Percentiles rank a stretch among this genome's conserved stretches.
phyloP scores from a whole-genome alignment of 2,329 filamentous ascomycete species.

The Lizonia empirigonia region DNA sequence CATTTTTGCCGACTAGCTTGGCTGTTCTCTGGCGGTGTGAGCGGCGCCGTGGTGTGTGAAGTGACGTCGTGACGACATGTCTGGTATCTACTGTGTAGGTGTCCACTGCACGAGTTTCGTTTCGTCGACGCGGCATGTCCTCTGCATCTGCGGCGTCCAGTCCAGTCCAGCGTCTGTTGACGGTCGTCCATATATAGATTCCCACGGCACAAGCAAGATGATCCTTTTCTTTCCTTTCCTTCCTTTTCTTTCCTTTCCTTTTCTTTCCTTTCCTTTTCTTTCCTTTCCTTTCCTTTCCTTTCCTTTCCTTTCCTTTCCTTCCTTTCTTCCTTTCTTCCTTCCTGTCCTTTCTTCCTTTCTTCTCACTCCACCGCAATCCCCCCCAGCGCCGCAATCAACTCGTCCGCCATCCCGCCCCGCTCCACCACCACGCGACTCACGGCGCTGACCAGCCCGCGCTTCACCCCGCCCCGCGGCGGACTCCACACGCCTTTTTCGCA shows the following conservation, averaged over 20 bases:
- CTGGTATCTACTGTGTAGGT: too few species aligned
- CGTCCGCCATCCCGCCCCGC: constrained; percentile 79
- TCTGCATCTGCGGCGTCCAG: too few species aligned
- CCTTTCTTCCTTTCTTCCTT: not conserved
- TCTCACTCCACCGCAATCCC: constrained; percentile 62
- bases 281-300: too few species aligned
- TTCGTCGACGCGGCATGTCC: too few species aligned
- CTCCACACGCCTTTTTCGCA: constrained; percentile 78
- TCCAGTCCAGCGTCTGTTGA: too few species aligned
- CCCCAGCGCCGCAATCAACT: constrained; percentile 82
- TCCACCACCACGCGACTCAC: constrained; percentile 80
- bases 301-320: not conserved
- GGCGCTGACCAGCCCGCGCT: constrained; percentile 72
- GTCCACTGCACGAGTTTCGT: too few species aligned
- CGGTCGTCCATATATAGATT: too few species aligned
- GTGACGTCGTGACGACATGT: too few species aligned
- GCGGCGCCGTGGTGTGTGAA: too few species aligned
- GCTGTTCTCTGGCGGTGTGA: too few species aligned
- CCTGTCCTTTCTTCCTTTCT: not conserved
- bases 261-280: too few species aligned
- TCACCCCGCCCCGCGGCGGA: constrained; percentile 81
- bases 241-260: not conserved
- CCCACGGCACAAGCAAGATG: too few species aligned
- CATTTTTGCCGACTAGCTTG: constrained; percentile 23
- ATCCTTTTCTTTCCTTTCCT: not conserved